Evolutionary conservation across 192 early-diverging fungal species (phyloP).

Genomic region (Backusella tarrabulga): DNA sequence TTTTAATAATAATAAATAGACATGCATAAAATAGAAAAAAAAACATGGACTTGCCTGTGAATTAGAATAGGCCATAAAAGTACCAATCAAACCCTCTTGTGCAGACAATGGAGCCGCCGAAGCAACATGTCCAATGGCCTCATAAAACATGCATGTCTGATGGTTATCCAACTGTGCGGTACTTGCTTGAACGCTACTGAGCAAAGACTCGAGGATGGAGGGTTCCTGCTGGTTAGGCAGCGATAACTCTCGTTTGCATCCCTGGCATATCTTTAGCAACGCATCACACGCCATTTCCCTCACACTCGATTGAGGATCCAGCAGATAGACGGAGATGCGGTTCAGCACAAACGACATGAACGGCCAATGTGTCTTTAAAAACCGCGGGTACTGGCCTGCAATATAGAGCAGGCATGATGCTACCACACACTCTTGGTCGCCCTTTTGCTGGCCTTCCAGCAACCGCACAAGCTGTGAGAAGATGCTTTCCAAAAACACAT

Average conservation of each 20-base stretch:
- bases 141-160: conserved; percentile 13
- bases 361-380: conserved; percentile 14
- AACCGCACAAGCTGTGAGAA: not conserved
- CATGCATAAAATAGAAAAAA: not conserved
- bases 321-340: conserved; percentile 12
- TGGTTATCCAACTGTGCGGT: conserved; percentile 5
- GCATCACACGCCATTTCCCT: conserved; percentile 28
- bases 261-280: conserved; percentile 24
- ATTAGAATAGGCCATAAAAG: conserved; percentile 14
- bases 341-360: conserved; percentile 17
- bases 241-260: conserved; percentile 16
- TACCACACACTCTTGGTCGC: conserved; percentile 16
- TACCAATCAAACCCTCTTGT: conserved; percentile 10
- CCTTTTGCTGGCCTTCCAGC: not conserved
- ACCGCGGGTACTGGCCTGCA: conserved; percentile 24
- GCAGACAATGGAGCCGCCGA: not conserved
- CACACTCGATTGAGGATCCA: conserved; percentile 11
- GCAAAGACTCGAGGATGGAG: conserved; percentile 10
- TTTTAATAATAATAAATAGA: no score
- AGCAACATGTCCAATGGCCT: conserved; percentile 21
- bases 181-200: not conserved
- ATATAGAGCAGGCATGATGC: conserved; percentile 25
- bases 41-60: conserved; percentile 13
- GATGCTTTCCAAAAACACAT: conserved; percentile 2
- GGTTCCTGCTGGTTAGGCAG: not conserved